A percentile compares a stretch with the other conserved stretches of the same genome.
phyloP scores from a whole-genome alignment of 305 asterid species.

The Withania somnifera region DNA sequence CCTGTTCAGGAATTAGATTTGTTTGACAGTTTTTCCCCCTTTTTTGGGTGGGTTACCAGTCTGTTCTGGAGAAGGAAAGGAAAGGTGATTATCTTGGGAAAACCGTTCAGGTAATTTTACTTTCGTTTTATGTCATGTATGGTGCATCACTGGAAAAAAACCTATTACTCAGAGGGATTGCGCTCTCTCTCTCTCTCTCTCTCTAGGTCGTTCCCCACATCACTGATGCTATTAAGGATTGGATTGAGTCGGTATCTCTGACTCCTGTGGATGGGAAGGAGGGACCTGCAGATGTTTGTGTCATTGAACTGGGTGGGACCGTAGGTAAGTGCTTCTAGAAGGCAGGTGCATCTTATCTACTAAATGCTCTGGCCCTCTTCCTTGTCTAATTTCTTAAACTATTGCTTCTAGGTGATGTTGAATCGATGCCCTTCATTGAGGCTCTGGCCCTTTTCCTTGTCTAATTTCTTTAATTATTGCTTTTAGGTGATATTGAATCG shows the following conservation, averaged over 20 bases:
- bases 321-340: constrained; percentile 11
- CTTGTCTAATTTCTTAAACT: neutral
- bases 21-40: neutral
- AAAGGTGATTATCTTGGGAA: constrained; percentile 39
- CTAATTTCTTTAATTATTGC: neutral
- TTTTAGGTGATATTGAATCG: constrained; percentile 24
- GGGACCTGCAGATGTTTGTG: constrained; percentile 17
- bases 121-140: neutral
- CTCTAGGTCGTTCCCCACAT: constrained; percentile 17
- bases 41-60: constrained; percentile 9
- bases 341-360: neutral
- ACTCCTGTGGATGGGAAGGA: constrained; percentile 12
- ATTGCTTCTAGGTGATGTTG: constrained; percentile 12
- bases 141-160: constrained; percentile 3
- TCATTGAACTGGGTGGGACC: constrained; percentile 20
- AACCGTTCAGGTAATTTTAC: constrained; percentile 33
- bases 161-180: neutral
- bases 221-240: constrained; percentile 18
- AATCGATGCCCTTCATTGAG: constrained; percentile 40
- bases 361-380: neutral
- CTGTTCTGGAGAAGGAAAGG: constrained; percentile 33
- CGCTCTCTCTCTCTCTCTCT: neutral
- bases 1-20: neutral
- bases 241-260: constrained; percentile 16
- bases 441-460: neutral